These are phyloP conservation scores for Chenopodium quinoa DNA, from an alignment of 148 eudicot species.

Conservation along the genomic window DNA sequence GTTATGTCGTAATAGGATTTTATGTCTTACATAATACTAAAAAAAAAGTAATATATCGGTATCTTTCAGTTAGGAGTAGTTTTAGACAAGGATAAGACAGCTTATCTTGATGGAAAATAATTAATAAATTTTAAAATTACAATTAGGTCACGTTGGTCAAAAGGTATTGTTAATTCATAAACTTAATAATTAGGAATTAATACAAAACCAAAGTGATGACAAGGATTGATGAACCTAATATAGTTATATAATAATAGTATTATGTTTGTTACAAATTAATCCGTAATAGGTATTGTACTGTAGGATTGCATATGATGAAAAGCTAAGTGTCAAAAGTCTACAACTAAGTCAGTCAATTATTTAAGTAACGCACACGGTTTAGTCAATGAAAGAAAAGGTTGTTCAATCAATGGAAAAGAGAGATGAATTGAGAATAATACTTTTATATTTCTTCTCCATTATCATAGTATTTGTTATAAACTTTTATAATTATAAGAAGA, in stretches of 20 bases:
- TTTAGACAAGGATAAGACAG: neutral
- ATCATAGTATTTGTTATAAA: no score
- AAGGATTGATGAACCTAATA: no score
- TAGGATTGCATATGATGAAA: no score
- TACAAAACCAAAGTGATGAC: neutral
- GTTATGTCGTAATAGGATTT: no score
- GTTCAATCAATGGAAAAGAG: neutral
- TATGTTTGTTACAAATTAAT: no score
- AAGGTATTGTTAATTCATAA: neutral
- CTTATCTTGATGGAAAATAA: neutral
- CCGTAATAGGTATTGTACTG: no score
- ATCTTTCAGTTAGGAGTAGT: neutral
- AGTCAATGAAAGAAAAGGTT: neutral
- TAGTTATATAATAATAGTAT: no score
- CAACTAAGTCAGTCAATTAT: neutral
- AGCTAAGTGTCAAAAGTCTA: neutral
- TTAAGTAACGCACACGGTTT: neutral
- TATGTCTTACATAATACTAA: no score
- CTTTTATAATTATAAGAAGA: no score
- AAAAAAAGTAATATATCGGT: neutral
- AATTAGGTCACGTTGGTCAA: conserved; percentile 4
- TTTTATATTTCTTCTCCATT: no score
- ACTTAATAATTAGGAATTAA: neutral
- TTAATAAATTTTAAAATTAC: neutral
- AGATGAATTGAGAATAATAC: neutral